A percentile compares a stretch with the other conserved stretches of the same genome.
Conservation (phyloP, 805 yeast genomes). For the Grigorovia yakushimaensis region DNA sequence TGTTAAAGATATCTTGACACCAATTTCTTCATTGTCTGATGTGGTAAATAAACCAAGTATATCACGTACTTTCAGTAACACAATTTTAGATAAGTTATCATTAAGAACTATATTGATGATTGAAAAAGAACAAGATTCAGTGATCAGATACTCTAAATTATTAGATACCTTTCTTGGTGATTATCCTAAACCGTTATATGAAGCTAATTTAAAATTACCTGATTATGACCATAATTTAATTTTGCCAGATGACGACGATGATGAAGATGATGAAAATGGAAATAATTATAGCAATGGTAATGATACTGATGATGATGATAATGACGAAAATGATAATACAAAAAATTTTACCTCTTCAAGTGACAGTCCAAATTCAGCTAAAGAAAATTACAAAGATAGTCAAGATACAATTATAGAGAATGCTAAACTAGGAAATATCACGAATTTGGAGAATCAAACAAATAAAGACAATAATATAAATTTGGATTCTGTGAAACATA, state of each 20-base stretch:
- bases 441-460: background rate
- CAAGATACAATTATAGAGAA: background rate
- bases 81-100: conserved; percentile 52
- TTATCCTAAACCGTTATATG: conserved; percentile 59
- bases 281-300: conserved; percentile 15
- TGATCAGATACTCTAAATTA: conserved; percentile 59
- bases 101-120: conserved; percentile 66
- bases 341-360: background rate
- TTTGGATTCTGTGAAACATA: no score
- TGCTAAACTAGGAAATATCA: no score
- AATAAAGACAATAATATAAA: no score
- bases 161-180: conserved; percentile 81
- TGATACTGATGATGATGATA: background rate
- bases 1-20: conserved; percentile 54
- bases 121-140: conserved; percentile 70
- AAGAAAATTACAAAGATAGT: background rate
- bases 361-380: no score
- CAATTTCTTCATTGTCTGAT: conserved; percentile 75
- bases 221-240: conserved; percentile 55
- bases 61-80: conserved; percentile 51
- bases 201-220: conserved; percentile 56
- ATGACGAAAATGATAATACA: no score
- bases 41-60: conserved; percentile 61
- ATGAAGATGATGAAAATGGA: conserved; percentile 6
- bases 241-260: conserved; percentile 20